Conservation (phyloP, 108 stramenopile species). For the Fragilariopsis cylindrus region DNA sequence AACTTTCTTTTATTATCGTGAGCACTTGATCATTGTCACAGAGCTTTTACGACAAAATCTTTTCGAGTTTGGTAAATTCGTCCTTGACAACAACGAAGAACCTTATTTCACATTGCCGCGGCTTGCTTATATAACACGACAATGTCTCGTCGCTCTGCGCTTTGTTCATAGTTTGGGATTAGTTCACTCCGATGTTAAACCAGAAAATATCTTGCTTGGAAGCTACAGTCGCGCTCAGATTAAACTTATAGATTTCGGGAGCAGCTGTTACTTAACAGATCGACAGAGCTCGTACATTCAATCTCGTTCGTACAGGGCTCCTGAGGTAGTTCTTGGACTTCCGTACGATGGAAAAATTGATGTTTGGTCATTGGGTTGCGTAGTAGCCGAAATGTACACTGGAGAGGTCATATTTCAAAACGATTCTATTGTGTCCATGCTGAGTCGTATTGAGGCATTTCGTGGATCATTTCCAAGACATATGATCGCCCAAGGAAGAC, state of each 20-base stretch:
- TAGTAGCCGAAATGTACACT: constrained; percentile 95
- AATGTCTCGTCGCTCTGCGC: constrained; percentile 86
- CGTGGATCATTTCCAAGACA: constrained; percentile 90
- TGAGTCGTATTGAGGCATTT: constrained; percentile 93
- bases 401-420: constrained; percentile 95
- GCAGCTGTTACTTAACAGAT: constrained; percentile 94
- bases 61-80: constrained; percentile 93
- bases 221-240: constrained; percentile 82
- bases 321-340: constrained; percentile 96
- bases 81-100: constrained; percentile 79
- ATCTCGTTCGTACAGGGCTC: constrained; percentile 94
- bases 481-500: constrained; percentile 86
- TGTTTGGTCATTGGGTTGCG: constrained; percentile 94
- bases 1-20: constrained; percentile 96
- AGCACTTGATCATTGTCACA: constrained; percentile 97
- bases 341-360: constrained; percentile 93
- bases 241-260: constrained; percentile 99
- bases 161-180: constrained; percentile 92
- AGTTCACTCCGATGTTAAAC: constrained; percentile 98
- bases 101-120: constrained; percentile 92
- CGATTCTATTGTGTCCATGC: constrained; percentile 90
- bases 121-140: constrained; percentile 80
- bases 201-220: constrained; percentile 95
- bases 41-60: constrained; percentile 96
- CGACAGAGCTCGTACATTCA: constrained; percentile 95